Base-by-base conservation (phyloP, 495 filamentous ascomycete species). In the Beverwykella pulmonaria region DNA sequence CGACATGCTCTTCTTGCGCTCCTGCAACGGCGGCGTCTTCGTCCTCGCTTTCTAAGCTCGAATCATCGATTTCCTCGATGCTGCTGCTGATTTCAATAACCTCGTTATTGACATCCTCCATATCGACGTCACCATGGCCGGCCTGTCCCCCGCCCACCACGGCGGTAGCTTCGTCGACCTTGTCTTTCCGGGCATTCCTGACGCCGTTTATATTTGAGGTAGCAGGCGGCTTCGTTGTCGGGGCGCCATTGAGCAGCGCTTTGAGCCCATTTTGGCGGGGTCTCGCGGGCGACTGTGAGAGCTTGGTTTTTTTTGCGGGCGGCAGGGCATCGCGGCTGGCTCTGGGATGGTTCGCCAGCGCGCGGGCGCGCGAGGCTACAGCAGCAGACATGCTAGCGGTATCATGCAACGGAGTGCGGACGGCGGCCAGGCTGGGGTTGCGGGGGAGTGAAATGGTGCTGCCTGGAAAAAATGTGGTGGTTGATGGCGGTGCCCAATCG, bases 91-190 rank as follows among this genome's bases (percentile, higher is more conserved):
- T 84, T 54, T 84, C 79, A 67, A 87, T 81, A 23, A 80, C 65
- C 48, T 80, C 77, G 50, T 68, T 63, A 8, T 27, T 34, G 41
- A n/a, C 48, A 34, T 73, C 55, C 14, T 49, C 50, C 71, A 73
- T 71, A 26, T 68, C 71, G 39, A 71, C 69, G 59, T 71, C 59
- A 46, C 69, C 63, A 71, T 81, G 32, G 67, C 74, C 64, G 20
- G 70, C 70, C 22, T 67, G 74, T 14, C 66, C 76, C 20, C 75
- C 71, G 12, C 70, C 72, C 17, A 97, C 88, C 4, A 88, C 82
- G 44, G 90, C 81, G 59, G 79, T 85, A 17, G 89, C 86, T 73
- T 96, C 91, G 75, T 96, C 87, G 48, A 96, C 86, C 34, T 82
- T 83, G 59, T 71, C 80, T 65, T 88, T 82, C 44, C 80, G 84